These are phyloP conservation scores for Beauveria pseudobassiana DNA, from an alignment of 2,329 filamentous ascomycete species.

Conservation along the genomic window DNA sequence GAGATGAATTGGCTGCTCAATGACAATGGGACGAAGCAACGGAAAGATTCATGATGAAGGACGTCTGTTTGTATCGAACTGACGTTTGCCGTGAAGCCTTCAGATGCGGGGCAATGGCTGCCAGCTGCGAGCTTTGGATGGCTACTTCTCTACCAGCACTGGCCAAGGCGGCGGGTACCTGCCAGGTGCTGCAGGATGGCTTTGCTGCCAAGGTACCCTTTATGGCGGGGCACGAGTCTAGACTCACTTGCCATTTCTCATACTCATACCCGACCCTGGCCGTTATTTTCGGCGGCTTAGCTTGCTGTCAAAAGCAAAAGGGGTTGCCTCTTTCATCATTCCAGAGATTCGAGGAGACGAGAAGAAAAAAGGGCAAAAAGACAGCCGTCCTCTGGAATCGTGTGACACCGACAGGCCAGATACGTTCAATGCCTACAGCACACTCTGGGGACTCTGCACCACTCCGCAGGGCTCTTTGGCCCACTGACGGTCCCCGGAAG, in stretches of 20 bases:
- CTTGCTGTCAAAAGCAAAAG: neutral
- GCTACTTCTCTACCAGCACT: no score
- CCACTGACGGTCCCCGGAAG: constrained; percentile 1
- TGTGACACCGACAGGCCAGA: neutral
- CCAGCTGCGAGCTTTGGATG: no score
- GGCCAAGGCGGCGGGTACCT: neutral
- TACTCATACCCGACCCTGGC: neutral
- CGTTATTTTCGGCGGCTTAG: neutral
- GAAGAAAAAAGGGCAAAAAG: no score
- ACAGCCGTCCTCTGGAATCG: no score
- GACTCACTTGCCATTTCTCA: neutral
- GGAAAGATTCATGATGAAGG: neutral
- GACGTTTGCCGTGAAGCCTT: neutral
- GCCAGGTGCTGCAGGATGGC: neutral
- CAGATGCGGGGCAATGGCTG: neutral
- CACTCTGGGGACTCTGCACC: neutral
- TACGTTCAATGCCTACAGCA: neutral
- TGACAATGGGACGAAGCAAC: neutral
- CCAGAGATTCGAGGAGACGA: no score
- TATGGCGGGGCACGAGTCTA: neutral
- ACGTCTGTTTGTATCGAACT: neutral
- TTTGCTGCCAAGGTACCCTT: neutral
- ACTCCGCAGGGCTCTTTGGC: neutral
- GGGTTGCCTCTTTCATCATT: no score
- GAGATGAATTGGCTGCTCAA: neutral